Conservation (phyloP, 2,329 filamentous ascomycete species). For the Mollisia scopiformis region DNA sequence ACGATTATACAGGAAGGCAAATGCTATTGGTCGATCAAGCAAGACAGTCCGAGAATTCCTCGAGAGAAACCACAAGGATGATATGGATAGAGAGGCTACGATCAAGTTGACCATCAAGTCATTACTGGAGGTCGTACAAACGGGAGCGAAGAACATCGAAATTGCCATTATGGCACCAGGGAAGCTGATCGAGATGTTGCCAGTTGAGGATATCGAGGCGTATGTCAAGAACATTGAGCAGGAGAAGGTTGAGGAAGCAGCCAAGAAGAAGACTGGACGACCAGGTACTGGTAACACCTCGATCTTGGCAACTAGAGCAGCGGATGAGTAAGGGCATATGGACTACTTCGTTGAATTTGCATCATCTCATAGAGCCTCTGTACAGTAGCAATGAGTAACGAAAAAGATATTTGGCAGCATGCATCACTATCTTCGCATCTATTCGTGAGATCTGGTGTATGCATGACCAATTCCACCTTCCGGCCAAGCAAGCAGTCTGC, state of each 20-base stretch:
- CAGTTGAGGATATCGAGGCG: constrained; percentile 92
- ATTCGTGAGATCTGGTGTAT: background rate
- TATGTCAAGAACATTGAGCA: constrained; percentile 99
- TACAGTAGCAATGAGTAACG: constrained; percentile 40
- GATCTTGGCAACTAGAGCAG: constrained; percentile 68
- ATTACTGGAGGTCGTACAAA: constrained; percentile 95
- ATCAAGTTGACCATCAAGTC: constrained; percentile 99
- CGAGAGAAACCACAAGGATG: constrained; percentile 97
- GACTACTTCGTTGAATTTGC: constrained; percentile 18
- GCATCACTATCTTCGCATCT: background rate
- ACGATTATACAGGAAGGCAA: constrained; percentile 79
- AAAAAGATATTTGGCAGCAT: constrained; percentile 11
- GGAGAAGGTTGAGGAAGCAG: constrained; percentile 98
- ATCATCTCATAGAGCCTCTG: constrained; percentile 33
- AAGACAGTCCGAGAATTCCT: constrained; percentile 99
- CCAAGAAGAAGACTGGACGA: constrained; percentile 89
- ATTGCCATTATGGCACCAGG: constrained; percentile 97
- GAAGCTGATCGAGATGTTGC: constrained; percentile 89
- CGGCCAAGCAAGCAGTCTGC: too few relatives aligned
- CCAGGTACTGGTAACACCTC: constrained; percentile 72
- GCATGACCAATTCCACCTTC: too few relatives aligned
- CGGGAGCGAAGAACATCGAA: constrained; percentile 99
- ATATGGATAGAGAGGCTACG: constrained; percentile 94
- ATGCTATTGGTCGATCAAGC: constrained; percentile 96
- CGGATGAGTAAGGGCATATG: constrained; percentile 34